Conservation (phyloP, 2,329 filamentous ascomycete species). For the Alternaria alternata region DNA sequence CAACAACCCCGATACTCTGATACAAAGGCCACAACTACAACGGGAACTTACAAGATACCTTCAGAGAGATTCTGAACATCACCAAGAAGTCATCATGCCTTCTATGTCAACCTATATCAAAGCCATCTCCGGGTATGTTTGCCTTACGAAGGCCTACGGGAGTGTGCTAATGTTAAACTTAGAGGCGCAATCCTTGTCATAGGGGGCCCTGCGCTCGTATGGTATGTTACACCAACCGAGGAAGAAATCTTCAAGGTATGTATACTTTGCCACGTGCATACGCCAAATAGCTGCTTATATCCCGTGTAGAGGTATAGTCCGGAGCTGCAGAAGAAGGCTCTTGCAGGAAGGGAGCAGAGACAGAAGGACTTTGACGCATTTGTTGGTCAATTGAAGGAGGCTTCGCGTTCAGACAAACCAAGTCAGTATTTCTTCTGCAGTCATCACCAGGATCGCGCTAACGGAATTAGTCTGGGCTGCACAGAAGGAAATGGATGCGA, state of each 20-base stretch:
- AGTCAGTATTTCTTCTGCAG: constrained; percentile 64
- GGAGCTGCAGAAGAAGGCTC: constrained; percentile 85
- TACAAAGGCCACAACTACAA: background rate
- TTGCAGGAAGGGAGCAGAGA: constrained; percentile 78
- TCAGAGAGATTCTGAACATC: background rate
- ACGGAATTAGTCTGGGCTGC: constrained; percentile 45
- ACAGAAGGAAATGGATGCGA: constrained; percentile 46
- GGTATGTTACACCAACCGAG: constrained; percentile 82
- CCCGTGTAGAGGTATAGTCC: constrained; percentile 79
- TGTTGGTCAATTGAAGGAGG: constrained; percentile 82
- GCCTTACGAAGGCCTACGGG: constrained; percentile 11
- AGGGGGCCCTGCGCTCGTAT: constrained; percentile 84
- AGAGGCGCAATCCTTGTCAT: constrained; percentile 77
- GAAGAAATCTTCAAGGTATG: constrained; percentile 82
- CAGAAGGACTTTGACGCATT: constrained; percentile 92
- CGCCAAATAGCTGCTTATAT: constrained; percentile 10
- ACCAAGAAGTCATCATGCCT: constrained; percentile 32
- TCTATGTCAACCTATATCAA: constrained; percentile 43
- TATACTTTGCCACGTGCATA: constrained; percentile 24
- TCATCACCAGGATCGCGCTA: constrained; percentile 13
- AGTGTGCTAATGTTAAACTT: constrained; percentile 28
- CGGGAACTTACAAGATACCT: background rate
- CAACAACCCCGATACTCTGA: constrained; percentile 1
- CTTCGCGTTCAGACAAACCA: constrained; percentile 88
- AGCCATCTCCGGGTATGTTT: constrained; percentile 44